Base-by-base conservation (phyloP, 192 early-diverging fungal genomes). In the Coemansia sp. region DNA sequence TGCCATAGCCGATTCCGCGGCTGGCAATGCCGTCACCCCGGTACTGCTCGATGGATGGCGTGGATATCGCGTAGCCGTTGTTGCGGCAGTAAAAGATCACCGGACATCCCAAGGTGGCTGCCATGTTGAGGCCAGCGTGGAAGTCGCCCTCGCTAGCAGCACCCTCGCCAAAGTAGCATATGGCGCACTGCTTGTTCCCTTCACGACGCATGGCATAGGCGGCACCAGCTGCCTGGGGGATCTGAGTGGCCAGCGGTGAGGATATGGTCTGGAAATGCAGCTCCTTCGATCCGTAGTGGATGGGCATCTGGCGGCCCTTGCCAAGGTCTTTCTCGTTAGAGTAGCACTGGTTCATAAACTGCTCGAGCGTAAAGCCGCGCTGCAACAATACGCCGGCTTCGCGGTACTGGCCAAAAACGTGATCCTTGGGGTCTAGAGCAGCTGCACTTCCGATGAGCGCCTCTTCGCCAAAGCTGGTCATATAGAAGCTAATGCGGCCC, bases 401-500 rank as follows among this genome's bases (percentile, higher is more conserved):
- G 70, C 97, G 93, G 78, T 99, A 99, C 87, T 98, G 92, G n/a
- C 97, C 97, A 82, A 92, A 96, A n/a, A 99, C 87, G 13, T 93
- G 88, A 71, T 99, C 97, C 42, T 92, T 90, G 29, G 85, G 71
- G 6, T 89, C 83, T 17, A 99, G 77, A 21, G 95, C 97, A 27
- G 93, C 95, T 6, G 95, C 96, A 63, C 86, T 90, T 56, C 94
- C 96, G 60, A 99, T 89, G 27, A 92, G 89, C 21, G 95, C 97
- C 76, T 99, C 97, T 84, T 99, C 97, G 46, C 97, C 97, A 85
- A 95, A 96, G 79, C 90, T 92, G 19, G 97, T 99, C 96, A 99
- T 97, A 84, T 99, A 99, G 63, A 99, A 99, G 61, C 92, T 93
- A 62, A 99, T 96, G 59, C 97, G 89, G 13, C 97, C 97, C 81